Evolutionary conservation across 805 yeast genomes (phyloP), one percentile per base, ranked within the genome.

Genomic region (Metschnikowia cerradonensis): DNA sequence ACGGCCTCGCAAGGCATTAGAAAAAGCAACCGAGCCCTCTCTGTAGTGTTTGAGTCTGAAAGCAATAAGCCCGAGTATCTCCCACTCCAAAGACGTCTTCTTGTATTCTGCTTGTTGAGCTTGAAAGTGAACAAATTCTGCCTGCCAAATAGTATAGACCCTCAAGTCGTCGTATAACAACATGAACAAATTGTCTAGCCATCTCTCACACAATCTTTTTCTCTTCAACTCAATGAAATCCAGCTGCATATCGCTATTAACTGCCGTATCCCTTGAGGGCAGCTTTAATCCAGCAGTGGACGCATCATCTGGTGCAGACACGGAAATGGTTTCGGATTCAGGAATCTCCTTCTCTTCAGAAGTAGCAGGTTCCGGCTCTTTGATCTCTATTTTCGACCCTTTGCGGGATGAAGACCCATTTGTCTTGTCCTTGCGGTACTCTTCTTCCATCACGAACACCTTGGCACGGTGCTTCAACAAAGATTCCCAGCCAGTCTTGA

Each of bases 71-170:
- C 99, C 99, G 54, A 91, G 76, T 34, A 89, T 74, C 68, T 95
- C 97, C 97, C 97, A 91, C 67, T 91, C 97, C 51, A 86, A 71
- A 0, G 96, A 83, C 30, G 85, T 73, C 63, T 88, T 90, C 59
- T 81, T 82, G 66, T 86, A 87, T 40, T 82, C 83, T 66, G 89
- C 76, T 67, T 89, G 88, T 65, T 90, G 96, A 5, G 95, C 89
- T 66, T 87, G 90, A 70, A 87, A 86, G 67, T 92, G 96, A 54
- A 90, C 80, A 58, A 80, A 79, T 65, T 94, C 97, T 0, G 96
- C 90, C 65, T 90, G 91, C 94, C 96, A 92, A 77, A 89, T 80
- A 1, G 97, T 90, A 65, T 88, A 92, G 0, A 88, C 83, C 61
- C 87, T 76, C 60, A 88, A 75, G 63, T 88, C 96, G 59, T 84